Conservation (phyloP, 441 rosid species). For the Adansonia rubrostipa region DNA sequence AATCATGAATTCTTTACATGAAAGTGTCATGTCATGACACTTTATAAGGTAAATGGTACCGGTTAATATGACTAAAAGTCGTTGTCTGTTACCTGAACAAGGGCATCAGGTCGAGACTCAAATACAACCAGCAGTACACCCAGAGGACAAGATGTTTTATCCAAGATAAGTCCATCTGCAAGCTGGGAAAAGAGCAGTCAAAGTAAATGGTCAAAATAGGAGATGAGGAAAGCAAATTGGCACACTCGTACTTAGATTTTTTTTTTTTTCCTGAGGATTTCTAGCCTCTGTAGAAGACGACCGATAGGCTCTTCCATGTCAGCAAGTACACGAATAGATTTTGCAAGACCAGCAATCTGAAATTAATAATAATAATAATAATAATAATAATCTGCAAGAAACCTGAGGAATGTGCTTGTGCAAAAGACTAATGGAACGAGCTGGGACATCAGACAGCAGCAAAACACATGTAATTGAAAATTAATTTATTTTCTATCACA, state of each 20-base stretch:
- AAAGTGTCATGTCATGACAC: background rate
- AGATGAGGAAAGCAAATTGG: slow-evolving; percentile 8
- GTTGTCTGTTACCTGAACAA: slow-evolving; percentile 45
- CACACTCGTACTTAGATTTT: background rate
- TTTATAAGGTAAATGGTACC: background rate
- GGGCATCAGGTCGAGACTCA: slow-evolving; percentile 57
- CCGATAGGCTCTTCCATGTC: slow-evolving; percentile 64
- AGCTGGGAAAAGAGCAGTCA: slow-evolving; percentile 36
- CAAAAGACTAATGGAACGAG: background rate
- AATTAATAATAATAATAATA: slow-evolving; percentile 2
- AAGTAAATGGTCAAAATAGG: slow-evolving; percentile 5
- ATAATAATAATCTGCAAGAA: slow-evolving; percentile 1
- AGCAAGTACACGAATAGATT: slow-evolving; percentile 52
- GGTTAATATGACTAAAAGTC: background rate
- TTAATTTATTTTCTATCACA: background rate
- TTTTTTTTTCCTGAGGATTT: slow-evolving; percentile 33
- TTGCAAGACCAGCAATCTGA: slow-evolving; percentile 51
- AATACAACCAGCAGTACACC: slow-evolving; percentile 51
- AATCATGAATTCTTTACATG: slow-evolving; percentile 9
- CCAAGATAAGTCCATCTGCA: slow-evolving; percentile 55
- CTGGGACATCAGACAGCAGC: background rate
- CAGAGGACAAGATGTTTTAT: slow-evolving; percentile 51
- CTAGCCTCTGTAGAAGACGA: slow-evolving; percentile 45
- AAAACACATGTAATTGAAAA: slow-evolving; percentile 5
- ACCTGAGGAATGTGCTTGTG: background rate